These are phyloP conservation scores for Claviceps purpurea DNA, from an alignment of 2,329 filamentous ascomycete genomes.

Conservation along the genomic window DNA sequence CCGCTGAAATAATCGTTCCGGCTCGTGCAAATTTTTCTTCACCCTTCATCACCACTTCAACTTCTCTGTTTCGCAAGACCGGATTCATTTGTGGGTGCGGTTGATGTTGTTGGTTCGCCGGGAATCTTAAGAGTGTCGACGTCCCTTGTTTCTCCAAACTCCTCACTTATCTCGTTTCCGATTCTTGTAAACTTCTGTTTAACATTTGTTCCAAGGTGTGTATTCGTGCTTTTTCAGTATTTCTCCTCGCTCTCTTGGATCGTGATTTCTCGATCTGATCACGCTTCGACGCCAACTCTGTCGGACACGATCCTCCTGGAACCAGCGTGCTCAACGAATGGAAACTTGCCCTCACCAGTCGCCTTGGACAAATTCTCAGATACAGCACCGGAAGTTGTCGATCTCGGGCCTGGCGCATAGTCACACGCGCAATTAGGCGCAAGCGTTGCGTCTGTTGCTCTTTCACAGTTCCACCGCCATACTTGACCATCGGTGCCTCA, in stretches of 20 bases:
- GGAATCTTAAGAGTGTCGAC: slow-evolving; percentile 1
- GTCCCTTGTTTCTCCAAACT: not conserved
- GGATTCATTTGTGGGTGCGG: slow-evolving; percentile 6
- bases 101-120: slow-evolving; percentile 6
- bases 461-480: not conserved
- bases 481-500: no score
- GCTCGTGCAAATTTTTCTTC: slow-evolving; percentile 3
- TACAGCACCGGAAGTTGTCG: not conserved
- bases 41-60: not conserved
- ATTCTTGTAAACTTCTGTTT: not conserved
- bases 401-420: not conserved
- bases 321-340: not conserved
- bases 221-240: not conserved
- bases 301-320: no score
- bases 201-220: not conserved
- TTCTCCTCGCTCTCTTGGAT: no score
- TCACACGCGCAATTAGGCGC: not conserved
- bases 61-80: slow-evolving; percentile 3
- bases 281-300: not conserved
- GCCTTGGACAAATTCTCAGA: not conserved
- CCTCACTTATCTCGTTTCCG: not conserved
- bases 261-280: no score
- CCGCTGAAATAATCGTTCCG: slow-evolving; percentile 3
- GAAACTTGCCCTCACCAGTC: not conserved
- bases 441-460: not conserved